Evolutionary conservation across 2,329 filamentous ascomycete genomes (phyloP), one percentile per base, ranked within the genome.

Genomic region (Didymella sp.): DNA sequence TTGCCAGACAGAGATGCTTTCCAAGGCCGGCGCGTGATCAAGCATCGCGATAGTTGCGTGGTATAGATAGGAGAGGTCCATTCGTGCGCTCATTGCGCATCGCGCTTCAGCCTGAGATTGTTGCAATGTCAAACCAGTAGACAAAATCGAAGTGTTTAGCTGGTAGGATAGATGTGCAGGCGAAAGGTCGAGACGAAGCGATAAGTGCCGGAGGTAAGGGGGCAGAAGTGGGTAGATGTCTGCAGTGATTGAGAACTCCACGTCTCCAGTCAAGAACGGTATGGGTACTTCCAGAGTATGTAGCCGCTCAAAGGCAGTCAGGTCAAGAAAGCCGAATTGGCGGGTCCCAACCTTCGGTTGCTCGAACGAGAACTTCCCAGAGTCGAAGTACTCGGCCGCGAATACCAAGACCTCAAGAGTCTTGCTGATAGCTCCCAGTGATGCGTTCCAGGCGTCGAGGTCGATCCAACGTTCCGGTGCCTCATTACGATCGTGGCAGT

Each of bases 1-100:
- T 25, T 73, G 67, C 65, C 67, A 71, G 3, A 70, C 40, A 4
- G 68, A 60, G 9, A 72, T 58, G 1, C 66, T 68, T 49, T 65
- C 56, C 8, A 73, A 54, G n/a, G 49, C 17, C 8, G 52, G 27
- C 2, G 63, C 42, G 19, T 61, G 57, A 12, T 68, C 66, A 11
- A 72, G 56, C 24, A 72, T 27, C 1, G 49, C 41, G 13, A 69
- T 58, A 3, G 58, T 61, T 5, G 64, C 58, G 30, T 68, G 61
- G 21, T 66, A 70, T 28, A 66, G 62, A 33, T 67, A 69, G 2
- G 65, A 65, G 4, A 68, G 44, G 38, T 73, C 69, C 68, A 71
- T 73, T 17, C 67, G 59, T 13, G 68, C 70, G 5, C 58, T 61
- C 41, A 58, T 58, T 0, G 47, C 11, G 21, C 52, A 56, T 11